Evolutionary conservation across 176 grass and related monocot genomes (phyloP).

Genomic region (Leersia perrieri): DNA sequence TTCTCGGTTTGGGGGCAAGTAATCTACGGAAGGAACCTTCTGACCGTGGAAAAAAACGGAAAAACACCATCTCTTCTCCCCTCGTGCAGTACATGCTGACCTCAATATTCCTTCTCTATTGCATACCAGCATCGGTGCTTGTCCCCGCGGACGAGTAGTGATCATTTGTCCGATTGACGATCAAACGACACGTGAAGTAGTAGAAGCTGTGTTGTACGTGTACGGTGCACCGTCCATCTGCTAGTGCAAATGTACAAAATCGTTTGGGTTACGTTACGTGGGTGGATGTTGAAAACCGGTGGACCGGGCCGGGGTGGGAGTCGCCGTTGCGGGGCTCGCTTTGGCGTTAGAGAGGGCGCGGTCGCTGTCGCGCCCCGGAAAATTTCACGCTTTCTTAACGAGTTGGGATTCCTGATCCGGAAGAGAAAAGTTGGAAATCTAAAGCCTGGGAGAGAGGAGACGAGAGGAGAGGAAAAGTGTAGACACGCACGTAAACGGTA

Average conservation of each 20-base stretch:
- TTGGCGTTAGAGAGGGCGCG: neutral
- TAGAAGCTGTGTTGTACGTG: neutral
- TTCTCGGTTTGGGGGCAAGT: neutral
- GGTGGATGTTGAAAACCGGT: conserved; percentile 12
- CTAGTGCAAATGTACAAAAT: neutral
- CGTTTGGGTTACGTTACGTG: no score
- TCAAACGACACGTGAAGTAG: neutral
- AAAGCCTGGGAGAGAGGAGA: no score
- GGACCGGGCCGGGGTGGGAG: neutral
- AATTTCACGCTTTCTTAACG: conserved; percentile 18
- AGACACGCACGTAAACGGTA: conserved; percentile 29
- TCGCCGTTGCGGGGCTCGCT: conserved; percentile 14
- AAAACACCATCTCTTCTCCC: neutral
- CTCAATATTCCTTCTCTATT: neutral
- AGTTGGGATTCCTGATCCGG: conserved; percentile 29
- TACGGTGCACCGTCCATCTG: neutral
- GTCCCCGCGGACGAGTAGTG: no score
- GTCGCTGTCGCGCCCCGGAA: neutral
- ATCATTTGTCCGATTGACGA: no score
- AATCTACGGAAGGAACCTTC: conserved; percentile 26
- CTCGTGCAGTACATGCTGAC: conserved; percentile 23
- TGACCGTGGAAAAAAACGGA: conserved; percentile 30
- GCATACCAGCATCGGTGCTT: neutral
- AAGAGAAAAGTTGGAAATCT: conserved; percentile 8
- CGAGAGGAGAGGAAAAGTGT: neutral